phyloP scores from a whole-genome alignment of 2,329 filamentous ascomycete species.

The Phymatotrichopsis omnivora region DNA sequence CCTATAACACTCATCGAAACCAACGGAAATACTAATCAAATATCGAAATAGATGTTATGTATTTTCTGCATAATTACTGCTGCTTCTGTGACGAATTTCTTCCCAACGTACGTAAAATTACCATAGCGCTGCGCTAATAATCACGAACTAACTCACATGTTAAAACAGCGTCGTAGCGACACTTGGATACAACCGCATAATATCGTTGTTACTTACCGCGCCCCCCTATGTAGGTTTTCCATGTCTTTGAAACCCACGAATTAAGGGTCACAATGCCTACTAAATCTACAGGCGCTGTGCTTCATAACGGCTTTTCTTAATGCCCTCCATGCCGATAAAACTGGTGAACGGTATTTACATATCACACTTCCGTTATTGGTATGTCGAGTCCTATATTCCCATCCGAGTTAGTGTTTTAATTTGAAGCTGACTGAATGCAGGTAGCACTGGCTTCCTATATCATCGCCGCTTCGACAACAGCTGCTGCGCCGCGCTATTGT shows the following conservation, averaged over 20 bases:
- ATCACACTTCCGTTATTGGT: conserved; percentile 49
- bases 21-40: too few relatives aligned
- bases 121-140: background rate
- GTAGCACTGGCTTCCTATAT: conserved; percentile 57
- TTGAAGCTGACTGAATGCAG: conserved; percentile 8
- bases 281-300: conserved; percentile 37
- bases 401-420: too few relatives aligned
- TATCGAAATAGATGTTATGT: conserved; percentile 40
- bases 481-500: conserved; percentile 50
- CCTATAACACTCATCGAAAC: too few relatives aligned
- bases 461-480: conserved; percentile 53
- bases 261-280: background rate
- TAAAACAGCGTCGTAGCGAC: conserved; percentile 56
- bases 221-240: conserved; percentile 48
- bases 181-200: conserved; percentile 51
- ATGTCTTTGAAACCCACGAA: background rate
- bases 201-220: conserved; percentile 52
- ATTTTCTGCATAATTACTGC: conserved; percentile 49
- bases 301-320: conserved; percentile 54
- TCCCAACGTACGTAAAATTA: conserved; percentile 38
- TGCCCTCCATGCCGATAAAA: conserved; percentile 60
- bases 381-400: too few relatives aligned
- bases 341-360: conserved; percentile 61
- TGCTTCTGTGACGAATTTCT: conserved; percentile 56
- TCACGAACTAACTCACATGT: background rate